A percentile compares a stretch with the other conserved stretches of the same genome.
Evolutionary conservation across 2,329 filamentous ascomycete species (phyloP).

Genomic region (Ophiostoma ulmi): DNA sequence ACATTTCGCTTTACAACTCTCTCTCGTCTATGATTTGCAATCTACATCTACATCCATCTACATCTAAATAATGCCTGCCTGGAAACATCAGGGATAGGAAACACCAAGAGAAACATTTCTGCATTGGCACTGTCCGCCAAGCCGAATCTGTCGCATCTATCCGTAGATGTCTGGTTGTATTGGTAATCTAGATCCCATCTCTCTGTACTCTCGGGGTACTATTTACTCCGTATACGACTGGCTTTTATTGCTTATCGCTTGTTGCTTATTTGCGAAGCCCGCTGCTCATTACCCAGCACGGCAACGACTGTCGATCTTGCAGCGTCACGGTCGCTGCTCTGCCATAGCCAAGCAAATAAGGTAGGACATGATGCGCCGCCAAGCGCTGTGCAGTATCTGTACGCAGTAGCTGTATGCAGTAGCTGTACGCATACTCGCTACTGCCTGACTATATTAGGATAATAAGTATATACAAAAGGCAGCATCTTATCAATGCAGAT

Average conservation of each 20-base stretch:
- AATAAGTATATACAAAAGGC: no score
- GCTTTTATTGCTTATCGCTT: neutral
- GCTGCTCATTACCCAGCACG: neutral
- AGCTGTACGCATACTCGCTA: no score
- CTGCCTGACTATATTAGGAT: no score
- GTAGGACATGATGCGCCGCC: neutral
- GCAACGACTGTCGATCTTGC: neutral
- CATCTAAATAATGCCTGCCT: neutral
- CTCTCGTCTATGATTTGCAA: no score
- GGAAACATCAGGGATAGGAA: neutral
- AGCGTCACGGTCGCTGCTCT: neutral
- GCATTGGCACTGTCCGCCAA: neutral
- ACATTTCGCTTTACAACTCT: no score
- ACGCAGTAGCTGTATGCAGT: neutral
- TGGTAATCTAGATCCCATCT: neutral
- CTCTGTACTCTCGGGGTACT: neutral
- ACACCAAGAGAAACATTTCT: neutral
- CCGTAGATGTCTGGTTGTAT: neutral
- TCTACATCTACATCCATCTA: no score
- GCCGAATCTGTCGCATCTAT: constrained; percentile 5
- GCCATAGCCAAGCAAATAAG: neutral
- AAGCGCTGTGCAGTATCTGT: neutral
- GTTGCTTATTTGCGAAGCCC: neutral
- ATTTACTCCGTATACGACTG: neutral
- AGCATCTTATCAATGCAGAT: no score